These are phyloP conservation scores for Acacia pycnantha DNA, from an alignment of 331 rosid genomes.

Conservation along the genomic window DNA sequence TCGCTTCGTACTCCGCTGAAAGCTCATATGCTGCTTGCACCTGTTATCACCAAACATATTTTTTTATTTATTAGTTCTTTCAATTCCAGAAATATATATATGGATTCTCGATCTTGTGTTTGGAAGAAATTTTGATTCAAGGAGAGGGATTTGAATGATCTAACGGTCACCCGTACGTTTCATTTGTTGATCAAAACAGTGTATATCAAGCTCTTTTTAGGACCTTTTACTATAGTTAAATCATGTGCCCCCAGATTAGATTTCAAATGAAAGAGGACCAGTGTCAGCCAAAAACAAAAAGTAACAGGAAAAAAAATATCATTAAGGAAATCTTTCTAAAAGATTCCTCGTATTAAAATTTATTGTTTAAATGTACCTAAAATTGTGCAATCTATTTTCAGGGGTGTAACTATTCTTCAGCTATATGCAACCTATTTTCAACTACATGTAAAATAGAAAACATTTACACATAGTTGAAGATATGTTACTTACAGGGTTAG, in stretches of 20 bases:
- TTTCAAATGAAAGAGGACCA: neutral
- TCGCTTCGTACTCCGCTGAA: constrained; percentile 91
- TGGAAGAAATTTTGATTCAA: neutral
- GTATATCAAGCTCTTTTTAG: neutral
- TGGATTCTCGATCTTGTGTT: neutral
- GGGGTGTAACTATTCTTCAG: neutral
- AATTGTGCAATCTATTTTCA: too few relatives aligned
- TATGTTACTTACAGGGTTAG: too few relatives aligned
- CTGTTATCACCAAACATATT: constrained; percentile 25
- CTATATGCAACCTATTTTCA: too few relatives aligned
- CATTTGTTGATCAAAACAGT: neutral
- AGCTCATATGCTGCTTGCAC: constrained; percentile 91
- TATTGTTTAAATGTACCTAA: neutral
- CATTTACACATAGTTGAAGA: too few relatives aligned
- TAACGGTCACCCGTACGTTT: neutral
- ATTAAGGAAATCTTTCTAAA: too few relatives aligned
- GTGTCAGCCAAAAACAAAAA: neutral
- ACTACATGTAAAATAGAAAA: too few relatives aligned
- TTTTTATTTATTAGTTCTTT: neutral
- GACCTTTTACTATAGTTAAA: neutral
- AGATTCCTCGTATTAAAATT: neutral
- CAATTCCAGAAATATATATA: neutral
- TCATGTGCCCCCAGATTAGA: neutral
- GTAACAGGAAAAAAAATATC: too few relatives aligned
- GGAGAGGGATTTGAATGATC: neutral